Evolutionary conservation across 805 yeast genomes (phyloP), one percentile per base, ranked within the genome.

Genomic region (Soucietia sequanensis): DNA sequence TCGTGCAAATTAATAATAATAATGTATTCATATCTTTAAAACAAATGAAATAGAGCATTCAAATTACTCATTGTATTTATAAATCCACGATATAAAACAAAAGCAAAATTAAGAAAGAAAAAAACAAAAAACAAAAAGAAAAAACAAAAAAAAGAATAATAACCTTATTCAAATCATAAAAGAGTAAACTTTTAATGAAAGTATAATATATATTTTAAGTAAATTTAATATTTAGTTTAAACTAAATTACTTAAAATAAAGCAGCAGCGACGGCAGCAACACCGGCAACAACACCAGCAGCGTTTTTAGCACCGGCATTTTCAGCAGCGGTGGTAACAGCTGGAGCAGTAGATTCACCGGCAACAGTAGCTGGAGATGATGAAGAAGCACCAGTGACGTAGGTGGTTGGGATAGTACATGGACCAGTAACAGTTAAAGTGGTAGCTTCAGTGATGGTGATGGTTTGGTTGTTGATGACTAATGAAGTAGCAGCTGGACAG

Each of bases 401-500:
- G 50, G 68, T 65, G 65, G 70, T 62, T 57, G 79, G 73, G 55
- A 79, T 54, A 57, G 91, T 84, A 74, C 95, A 86, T 60, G 90
- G 90, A 74, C 86, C 82, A 54, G 95, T 83, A 77, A 85, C 75
- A 62, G 93, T 85, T 54, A 86, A 65, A 50, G 95, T 85, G 61
- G 91, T 83, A 42, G 91, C 80, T 53, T 62, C 81, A 43, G 90
- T 78, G 58, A 82, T 88, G 47, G 84, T 78, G 78, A 78, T 75
- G 57, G 91, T 83, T 60, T 60, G 59, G 72, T 72, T 73, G 75
- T 80, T 81, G 62, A 80, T 77, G 46, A 69, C 71, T 41, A 85
- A 53, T 41, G 74, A 65, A 51, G 95, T 86, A 34, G 95, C 65
- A 44, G 56, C 68, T 61, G 95, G 95, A 68, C 95, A 85, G 83